phyloP scores from a whole-genome alignment of 257 asterid genomes.

The Solanum okadae region DNA sequence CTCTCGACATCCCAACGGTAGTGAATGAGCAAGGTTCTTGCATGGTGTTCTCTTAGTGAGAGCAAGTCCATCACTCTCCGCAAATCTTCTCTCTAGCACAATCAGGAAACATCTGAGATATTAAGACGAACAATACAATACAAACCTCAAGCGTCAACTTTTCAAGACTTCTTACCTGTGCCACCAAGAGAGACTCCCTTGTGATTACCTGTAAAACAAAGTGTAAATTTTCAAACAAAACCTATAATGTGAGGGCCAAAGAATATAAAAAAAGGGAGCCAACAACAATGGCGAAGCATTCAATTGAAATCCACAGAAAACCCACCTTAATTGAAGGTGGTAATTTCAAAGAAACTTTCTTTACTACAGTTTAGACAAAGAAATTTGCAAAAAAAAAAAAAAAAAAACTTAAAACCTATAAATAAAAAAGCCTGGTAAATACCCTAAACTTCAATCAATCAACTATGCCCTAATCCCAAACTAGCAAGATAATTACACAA shows the following conservation, averaged over 20 bases:
- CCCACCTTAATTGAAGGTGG: not conserved
- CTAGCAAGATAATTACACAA: not conserved
- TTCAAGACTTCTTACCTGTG: slow-evolving; percentile 52
- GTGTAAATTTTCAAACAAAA: not conserved
- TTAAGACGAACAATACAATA: not conserved
- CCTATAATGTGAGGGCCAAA: not conserved
- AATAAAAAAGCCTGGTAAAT: not conserved
- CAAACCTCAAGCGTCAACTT: not conserved
- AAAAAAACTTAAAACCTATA: not conserved
- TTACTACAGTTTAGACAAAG: not conserved
- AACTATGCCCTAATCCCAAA: not conserved
- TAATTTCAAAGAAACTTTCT: not conserved
- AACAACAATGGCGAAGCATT: not conserved
- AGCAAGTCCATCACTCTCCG: slow-evolving; percentile 82
- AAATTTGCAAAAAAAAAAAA: not conserved
- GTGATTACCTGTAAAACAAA: slow-evolving; percentile 67
- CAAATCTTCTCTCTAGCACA: slow-evolving; percentile 68
- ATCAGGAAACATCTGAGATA: slow-evolving; percentile 8
- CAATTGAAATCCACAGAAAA: not conserved
- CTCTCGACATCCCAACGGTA: slow-evolving; percentile 85
- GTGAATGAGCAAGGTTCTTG: slow-evolving; percentile 89
- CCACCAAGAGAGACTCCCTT: slow-evolving; percentile 78
- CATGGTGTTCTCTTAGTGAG: slow-evolving; percentile 82
- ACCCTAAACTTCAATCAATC: not conserved
- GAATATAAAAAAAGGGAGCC: not conserved